Evolutionary conservation across 805 yeast genomes (phyloP).

Genomic region (Sugiyamaella smithiae): DNA sequence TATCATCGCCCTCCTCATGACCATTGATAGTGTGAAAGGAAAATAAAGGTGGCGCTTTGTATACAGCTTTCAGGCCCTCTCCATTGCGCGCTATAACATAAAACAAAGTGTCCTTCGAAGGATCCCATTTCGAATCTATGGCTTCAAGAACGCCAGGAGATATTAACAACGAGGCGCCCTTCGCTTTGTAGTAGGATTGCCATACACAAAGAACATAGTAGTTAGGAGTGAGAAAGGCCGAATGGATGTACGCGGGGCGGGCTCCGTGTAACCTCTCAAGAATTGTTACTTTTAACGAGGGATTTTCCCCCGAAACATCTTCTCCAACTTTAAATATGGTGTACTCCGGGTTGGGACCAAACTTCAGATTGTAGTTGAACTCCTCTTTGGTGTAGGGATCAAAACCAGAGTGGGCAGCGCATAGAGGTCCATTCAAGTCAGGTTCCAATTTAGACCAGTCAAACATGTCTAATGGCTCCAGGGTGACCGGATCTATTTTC

Average conservation of each 20-base stretch:
- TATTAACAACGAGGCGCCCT: background rate
- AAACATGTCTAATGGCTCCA: background rate
- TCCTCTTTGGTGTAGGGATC: conserved; percentile 3
- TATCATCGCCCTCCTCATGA: background rate
- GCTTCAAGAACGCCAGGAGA: background rate
- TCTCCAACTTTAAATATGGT: background rate
- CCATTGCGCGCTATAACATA: conserved; percentile 1
- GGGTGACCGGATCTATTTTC: background rate
- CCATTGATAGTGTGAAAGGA: conserved; percentile 1
- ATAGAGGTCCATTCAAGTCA: background rate
- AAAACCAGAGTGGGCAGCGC: conserved; percentile 3
- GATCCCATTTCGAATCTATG: background rate
- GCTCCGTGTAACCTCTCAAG: background rate
- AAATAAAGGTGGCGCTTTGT: conserved; percentile 1
- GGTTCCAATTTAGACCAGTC: background rate
- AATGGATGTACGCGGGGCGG: background rate
- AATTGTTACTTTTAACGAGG: background rate
- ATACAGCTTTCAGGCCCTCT: background rate
- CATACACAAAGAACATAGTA: conserved; percentile 1
- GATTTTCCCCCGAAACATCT: background rate
- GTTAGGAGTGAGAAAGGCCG: background rate
- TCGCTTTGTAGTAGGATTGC: background rate
- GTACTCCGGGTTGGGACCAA: conserved; percentile 1
- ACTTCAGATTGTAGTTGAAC: conserved; percentile 3
- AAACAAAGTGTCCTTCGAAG: background rate